phyloP scores from a whole-genome alignment of 106 monocot species.

The Dendrobium nobile region DNA sequence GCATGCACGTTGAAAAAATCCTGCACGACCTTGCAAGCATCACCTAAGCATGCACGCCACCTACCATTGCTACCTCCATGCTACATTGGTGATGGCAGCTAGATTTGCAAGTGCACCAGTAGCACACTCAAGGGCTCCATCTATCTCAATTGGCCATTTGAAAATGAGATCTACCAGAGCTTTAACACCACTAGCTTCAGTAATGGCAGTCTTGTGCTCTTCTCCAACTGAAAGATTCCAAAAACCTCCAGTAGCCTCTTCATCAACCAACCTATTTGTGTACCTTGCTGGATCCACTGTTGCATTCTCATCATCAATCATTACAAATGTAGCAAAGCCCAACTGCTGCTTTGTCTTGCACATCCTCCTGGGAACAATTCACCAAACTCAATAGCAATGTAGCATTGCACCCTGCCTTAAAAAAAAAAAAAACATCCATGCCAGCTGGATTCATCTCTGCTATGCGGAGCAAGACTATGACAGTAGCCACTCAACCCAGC shows the following conservation, averaged over 20 bases:
- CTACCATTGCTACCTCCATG: slow-evolving; percentile 78
- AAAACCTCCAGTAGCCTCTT: slow-evolving; percentile 98
- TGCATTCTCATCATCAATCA: slow-evolving; percentile 88
- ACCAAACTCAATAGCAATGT: slow-evolving; percentile 55
- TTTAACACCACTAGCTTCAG: slow-evolving; percentile 83
- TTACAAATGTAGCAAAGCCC: slow-evolving; percentile 85
- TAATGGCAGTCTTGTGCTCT: slow-evolving; percentile 95
- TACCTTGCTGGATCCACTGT: slow-evolving; percentile 75
- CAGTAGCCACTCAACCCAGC: slow-evolving; percentile 85
- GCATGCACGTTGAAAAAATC: slow-evolving; percentile 1
- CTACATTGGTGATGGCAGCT: slow-evolving; percentile 97
- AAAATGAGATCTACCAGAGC: slow-evolving; percentile 96
- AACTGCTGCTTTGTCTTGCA: slow-evolving; percentile 85
- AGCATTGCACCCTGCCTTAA: slow-evolving; percentile 48
- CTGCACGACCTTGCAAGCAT: slow-evolving; percentile 90
- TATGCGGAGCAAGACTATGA: slow-evolving; percentile 66
- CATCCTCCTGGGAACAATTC: slow-evolving; percentile 75
- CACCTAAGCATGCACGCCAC: slow-evolving; percentile 91
- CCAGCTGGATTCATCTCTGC: slow-evolving; percentile 60
- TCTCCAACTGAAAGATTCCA: slow-evolving; percentile 99
- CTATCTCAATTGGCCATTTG: slow-evolving; percentile 73
- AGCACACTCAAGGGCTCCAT: slow-evolving; percentile 95
- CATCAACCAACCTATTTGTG: slow-evolving; percentile 87
- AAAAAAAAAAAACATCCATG: slow-evolving; percentile 62
- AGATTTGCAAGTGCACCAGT: slow-evolving; percentile 97